phyloP scores from a whole-genome alignment of 2,329 filamentous ascomycete species.

The Dactylellina sp. region DNA sequence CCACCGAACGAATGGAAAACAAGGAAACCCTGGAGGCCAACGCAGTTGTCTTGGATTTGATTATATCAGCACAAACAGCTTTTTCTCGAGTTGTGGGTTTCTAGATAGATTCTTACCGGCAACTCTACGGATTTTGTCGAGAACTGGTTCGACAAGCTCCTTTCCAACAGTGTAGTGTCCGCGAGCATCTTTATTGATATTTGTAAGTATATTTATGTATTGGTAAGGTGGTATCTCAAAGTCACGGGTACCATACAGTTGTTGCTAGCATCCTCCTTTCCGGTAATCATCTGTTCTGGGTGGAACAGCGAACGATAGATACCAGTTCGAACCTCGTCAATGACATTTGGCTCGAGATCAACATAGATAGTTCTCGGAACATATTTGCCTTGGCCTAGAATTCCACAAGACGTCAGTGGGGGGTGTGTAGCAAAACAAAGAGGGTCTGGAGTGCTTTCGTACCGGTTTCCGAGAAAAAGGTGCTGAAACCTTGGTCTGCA shows the following conservation, averaged over 20 bases:
- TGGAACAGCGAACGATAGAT: slow-evolving; percentile 97
- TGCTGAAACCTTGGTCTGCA: slow-evolving; percentile 98
- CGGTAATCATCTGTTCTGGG: slow-evolving; percentile 99
- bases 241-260: slow-evolving; percentile 72
- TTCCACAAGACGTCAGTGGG: slow-evolving; percentile 46
- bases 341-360: slow-evolving; percentile 99
- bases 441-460: slow-evolving; percentile 63
- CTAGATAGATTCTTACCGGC: slow-evolving; percentile 67
- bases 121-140: slow-evolving; percentile 97
- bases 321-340: slow-evolving; percentile 98
- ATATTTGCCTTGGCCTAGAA: slow-evolving; percentile 93
- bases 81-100: background rate
- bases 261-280: slow-evolving; percentile 99
- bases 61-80: slow-evolving; percentile 7
- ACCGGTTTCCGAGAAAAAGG: slow-evolving; percentile 99
- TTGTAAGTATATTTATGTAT: slow-evolving; percentile 45
- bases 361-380: slow-evolving; percentile 99
- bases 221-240: background rate
- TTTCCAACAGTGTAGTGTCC: slow-evolving; percentile 99
- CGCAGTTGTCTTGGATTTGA: slow-evolving; percentile 79
- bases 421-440: background rate
- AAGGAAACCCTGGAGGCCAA: slow-evolving; percentile 97
- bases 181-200: slow-evolving; percentile 74
- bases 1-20: slow-evolving; percentile 99
- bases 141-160: slow-evolving; percentile 97